Evolutionary conservation across 805 yeast genomes (phyloP), one percentile per base, ranked within the genome.

Genomic region (Henningerozyma blattae): DNA sequence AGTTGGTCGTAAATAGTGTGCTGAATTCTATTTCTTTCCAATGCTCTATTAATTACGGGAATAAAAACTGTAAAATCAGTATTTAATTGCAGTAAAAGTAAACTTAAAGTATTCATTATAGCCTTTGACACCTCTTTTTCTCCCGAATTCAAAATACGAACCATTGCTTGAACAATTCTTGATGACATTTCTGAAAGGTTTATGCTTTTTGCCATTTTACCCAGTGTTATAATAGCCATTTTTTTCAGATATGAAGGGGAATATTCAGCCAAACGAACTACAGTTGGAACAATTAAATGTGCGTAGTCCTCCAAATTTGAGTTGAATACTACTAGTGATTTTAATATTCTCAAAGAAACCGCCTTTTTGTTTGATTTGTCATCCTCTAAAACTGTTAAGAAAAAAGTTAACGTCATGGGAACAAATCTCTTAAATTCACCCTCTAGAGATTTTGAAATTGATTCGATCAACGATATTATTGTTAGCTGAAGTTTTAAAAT

Each of bases 371-470:
- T 65, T 0, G 84, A 68, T 37, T 69, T 75, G 38, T 79, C 91
- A 34, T 72, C 73, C 34, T 83, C 93, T 32, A 91, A 63, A 4
- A 84, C 79, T 32, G 77, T 77, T 29, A 91, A 61, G 48, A 91
- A 65, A 28, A 83, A 61, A 0, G 91, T 83, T 28, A 91, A 65
- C 2, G 91, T 72, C 18, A 75, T 75, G 1, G 95, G 82, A 38
- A 91, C 63, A 50, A 79, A 78, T 54, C 77, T 67, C 46, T 85
- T 91, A 62, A 91, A 91, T 50, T 91, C 98, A 6, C 94, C 93
- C 37, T 85, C 94, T 32, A 91, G 62, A 0, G 96, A 86, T 34
- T 70, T 72, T 0, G 95, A 82, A 20, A 91, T 72, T 3, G 86
- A 73, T 50, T 89, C 96, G 16, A 87, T 72, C 22, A 89, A 69